Evolutionary conservation across 805 yeast genomes (phyloP), one percentile per base, ranked within the genome.

Genomic region (Wickerhamiella musiphila): DNA sequence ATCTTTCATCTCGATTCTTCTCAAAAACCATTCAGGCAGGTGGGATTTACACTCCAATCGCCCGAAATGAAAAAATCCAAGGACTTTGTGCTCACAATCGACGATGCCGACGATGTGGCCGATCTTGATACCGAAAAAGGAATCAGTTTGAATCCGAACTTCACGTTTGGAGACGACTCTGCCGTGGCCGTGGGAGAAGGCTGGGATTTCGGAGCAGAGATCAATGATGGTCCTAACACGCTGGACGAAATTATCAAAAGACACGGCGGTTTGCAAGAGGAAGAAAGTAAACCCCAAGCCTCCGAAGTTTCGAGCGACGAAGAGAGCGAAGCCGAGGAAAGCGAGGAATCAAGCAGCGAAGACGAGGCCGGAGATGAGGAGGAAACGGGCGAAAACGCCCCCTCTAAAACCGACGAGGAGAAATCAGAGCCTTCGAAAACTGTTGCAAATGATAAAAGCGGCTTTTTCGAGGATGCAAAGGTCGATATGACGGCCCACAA

Each of bases 241-340:
- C 63, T 86, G 39, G 94, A 86, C 46, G 72, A 73, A 10, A 86
- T 86, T 33, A 78, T 86, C 44, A 72, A 75, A 57, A 67, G 84
- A 53, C 84, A 79, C 46, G 93, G 94, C 52, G 81, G 93, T 26
- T 59, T 75, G 7, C 65, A 59, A 9, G 58, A 56, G 18, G 66
- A 61, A 19, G 57, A 53, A 10, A 54, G 52, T 54, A 63, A 60
- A 22, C n/a, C n/a, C n/a, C n/a, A n/a, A n/a, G n/a, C n/a, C n/a
- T n/a, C n/a, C n/a, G n/a, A n/a, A n/a, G n/a, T n/a, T n/a, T n/a
- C n/a, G n/a, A n/a, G n/a, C n/a, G 52, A 49, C 4, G 50, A 42
- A 11, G 48, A 41, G 7, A 46, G 38, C 13, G 53, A 47, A 2
- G 53, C 47, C 3, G 52, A 44, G 5, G 57, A 43, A n/a, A 47